phyloP scores from a whole-genome alignment of 2,329 filamentous ascomycete species.

The Fusarium dlaminii region DNA sequence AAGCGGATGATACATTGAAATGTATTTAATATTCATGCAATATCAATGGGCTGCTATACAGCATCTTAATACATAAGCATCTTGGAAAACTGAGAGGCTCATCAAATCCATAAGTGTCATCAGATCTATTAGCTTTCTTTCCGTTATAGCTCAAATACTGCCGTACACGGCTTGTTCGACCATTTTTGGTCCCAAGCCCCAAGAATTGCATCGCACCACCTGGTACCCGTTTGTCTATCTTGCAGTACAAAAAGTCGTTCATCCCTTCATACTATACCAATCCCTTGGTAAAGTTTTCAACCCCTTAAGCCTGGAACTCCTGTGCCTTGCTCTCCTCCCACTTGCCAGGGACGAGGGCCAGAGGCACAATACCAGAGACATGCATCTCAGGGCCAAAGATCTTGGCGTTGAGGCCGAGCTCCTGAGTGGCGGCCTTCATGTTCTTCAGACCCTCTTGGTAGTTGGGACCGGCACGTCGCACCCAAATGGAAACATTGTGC shows the following conservation, averaged over 20 bases:
- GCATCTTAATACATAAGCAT: background rate
- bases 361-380: constrained; percentile 94
- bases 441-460: constrained; percentile 99
- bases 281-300: constrained; percentile 12
- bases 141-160: constrained; percentile 44
- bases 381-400: constrained; percentile 85
- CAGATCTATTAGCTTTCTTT: constrained; percentile 46
- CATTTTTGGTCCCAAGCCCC: constrained; percentile 35
- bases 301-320: constrained; percentile 67
- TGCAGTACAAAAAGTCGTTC: constrained; percentile 48
- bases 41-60: background rate
- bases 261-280: constrained; percentile 31
- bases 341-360: constrained; percentile 78
- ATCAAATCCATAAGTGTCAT: constrained; percentile 36
- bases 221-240: constrained; percentile 45
- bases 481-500: constrained; percentile 99
- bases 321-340: constrained; percentile 69
- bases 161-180: constrained; percentile 42
- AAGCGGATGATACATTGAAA: background rate
- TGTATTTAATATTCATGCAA: background rate
- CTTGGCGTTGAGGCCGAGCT: constrained; percentile 81
- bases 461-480: constrained; percentile 87
- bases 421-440: constrained; percentile 96
- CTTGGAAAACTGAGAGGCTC: background rate
- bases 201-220: constrained; percentile 41